Conservation (phyloP, 352 stramenopile genomes). For the Globisporangium cylindrosporum region DNA sequence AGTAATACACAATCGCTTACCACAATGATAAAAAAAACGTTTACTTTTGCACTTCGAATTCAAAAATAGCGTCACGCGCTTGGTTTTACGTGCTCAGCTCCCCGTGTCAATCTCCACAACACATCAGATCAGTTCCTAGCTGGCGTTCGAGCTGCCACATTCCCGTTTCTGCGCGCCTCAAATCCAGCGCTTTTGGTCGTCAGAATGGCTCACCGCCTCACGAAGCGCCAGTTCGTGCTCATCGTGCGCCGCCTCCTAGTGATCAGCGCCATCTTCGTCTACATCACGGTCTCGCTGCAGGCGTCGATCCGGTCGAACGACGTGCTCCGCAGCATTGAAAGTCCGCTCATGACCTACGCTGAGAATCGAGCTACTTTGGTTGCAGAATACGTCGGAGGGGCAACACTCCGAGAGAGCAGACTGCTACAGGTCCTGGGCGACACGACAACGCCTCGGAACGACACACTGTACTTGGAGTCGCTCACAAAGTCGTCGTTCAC, state of each 20-base stretch:
- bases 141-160: too few species aligned
- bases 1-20: background rate
- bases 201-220: background rate
- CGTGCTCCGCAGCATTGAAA: background rate
- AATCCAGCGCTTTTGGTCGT: too few species aligned
- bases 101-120: background rate
- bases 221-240: background rate
- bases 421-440: constrained; percentile 28
- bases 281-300: constrained; percentile 11
- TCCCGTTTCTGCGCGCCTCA: too few species aligned
- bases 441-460: constrained; percentile 25
- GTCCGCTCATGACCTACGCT: background rate
- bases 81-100: background rate
- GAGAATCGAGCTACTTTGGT: constrained; percentile 20
- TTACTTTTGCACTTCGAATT: background rate
- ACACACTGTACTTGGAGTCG: constrained; percentile 31
- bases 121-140: too few species aligned
- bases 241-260: constrained; percentile 6
- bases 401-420: constrained; percentile 29
- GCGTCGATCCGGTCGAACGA: background rate
- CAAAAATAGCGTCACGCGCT: too few species aligned
- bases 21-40: background rate
- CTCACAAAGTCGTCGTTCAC: constrained; percentile 19
- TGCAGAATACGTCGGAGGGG: constrained; percentile 20
- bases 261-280: background rate